Conservation (phyloP, 164 flowering plant species). For the Cinnamomum chago region DNA sequence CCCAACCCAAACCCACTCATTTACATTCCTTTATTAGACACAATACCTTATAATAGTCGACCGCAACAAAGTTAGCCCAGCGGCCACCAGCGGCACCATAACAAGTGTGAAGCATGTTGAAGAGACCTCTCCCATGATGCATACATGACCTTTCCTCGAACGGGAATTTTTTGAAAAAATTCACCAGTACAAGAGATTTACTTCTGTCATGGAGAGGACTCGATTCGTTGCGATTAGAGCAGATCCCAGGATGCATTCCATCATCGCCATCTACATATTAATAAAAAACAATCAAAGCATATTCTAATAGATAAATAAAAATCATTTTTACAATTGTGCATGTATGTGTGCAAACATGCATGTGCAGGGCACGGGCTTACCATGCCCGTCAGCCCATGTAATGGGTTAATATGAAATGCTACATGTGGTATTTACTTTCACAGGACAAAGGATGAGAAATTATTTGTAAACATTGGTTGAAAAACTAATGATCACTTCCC, state of each 20-base stretch:
- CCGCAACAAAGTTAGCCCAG: slow-evolving; percentile 88
- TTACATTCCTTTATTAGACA: not conserved
- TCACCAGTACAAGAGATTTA: slow-evolving; percentile 67
- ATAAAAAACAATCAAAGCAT: too few relatives aligned
- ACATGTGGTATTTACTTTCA: too few relatives aligned
- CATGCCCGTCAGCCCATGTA: too few relatives aligned
- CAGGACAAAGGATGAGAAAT: too few relatives aligned
- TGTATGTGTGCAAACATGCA: too few relatives aligned
- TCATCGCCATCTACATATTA: slow-evolving; percentile 61
- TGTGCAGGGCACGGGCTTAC: too few relatives aligned
- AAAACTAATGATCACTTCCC: too few relatives aligned
- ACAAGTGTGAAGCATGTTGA: slow-evolving; percentile 65
- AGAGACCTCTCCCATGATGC: slow-evolving; percentile 51
- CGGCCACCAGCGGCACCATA: slow-evolving; percentile 55
- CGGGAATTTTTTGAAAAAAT: slow-evolving; percentile 50
- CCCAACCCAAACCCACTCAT: not conserved
- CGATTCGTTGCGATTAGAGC: slow-evolving; percentile 67
- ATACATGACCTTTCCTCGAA: slow-evolving; percentile 29
- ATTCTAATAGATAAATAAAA: too few relatives aligned
- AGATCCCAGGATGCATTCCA: slow-evolving; percentile 65
- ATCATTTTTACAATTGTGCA: too few relatives aligned
- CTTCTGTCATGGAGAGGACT: slow-evolving; percentile 40
- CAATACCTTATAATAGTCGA: slow-evolving; percentile 77
- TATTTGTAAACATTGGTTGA: too few relatives aligned
- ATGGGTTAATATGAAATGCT: too few relatives aligned